Percentiles rank a stretch among this genome's conserved stretches.
Evolutionary conservation across 495 filamentous ascomycete genomes (phyloP).

Genomic region (Aspergillus haitiensis): DNA sequence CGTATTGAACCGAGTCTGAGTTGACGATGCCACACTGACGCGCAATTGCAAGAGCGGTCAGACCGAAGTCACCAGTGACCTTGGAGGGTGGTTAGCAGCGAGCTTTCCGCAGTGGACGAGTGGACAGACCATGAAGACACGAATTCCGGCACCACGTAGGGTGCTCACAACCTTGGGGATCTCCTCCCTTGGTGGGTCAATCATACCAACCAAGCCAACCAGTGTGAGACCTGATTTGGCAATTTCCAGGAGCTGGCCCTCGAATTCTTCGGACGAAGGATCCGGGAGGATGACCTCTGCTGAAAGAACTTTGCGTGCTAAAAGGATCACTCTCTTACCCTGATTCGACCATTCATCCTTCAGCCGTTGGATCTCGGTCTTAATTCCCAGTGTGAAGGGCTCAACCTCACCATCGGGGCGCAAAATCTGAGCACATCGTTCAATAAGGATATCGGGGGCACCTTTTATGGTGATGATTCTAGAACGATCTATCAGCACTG

Average conservation of each 20-base stretch:
- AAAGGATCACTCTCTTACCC: slow-evolving; percentile 62
- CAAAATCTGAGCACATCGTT: slow-evolving; percentile 52
- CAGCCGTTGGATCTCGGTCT: slow-evolving; percentile 44
- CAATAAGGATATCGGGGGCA: slow-evolving; percentile 62
- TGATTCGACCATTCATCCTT: slow-evolving; percentile 64
- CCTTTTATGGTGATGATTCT: slow-evolving; percentile 59
- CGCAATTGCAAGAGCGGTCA: slow-evolving; percentile 67
- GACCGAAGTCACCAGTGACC: slow-evolving; percentile 65
- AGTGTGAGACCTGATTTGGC: slow-evolving; percentile 53
- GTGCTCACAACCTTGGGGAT: slow-evolving; percentile 60
- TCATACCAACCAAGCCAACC: slow-evolving; percentile 64
- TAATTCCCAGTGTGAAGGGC: background rate
- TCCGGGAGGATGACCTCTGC: slow-evolving; percentile 35
- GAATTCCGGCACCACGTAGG: slow-evolving; percentile 60
- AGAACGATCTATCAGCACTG: background rate
- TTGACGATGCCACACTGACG: slow-evolving; percentile 63
- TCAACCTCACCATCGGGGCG: slow-evolving; percentile 43
- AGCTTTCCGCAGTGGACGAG: too few relatives aligned
- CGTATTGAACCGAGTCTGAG: slow-evolving; percentile 18
- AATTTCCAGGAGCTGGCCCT: slow-evolving; percentile 35
- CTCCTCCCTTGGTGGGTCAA: slow-evolving; percentile 66
- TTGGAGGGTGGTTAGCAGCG: background rate
- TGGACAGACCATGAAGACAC: slow-evolving; percentile 57
- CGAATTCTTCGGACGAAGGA: slow-evolving; percentile 44
- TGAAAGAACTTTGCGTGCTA: slow-evolving; percentile 57